Evolutionary conservation across 176 grass and related monocot species (phyloP).

Genomic region (Juncus inflexus): DNA sequence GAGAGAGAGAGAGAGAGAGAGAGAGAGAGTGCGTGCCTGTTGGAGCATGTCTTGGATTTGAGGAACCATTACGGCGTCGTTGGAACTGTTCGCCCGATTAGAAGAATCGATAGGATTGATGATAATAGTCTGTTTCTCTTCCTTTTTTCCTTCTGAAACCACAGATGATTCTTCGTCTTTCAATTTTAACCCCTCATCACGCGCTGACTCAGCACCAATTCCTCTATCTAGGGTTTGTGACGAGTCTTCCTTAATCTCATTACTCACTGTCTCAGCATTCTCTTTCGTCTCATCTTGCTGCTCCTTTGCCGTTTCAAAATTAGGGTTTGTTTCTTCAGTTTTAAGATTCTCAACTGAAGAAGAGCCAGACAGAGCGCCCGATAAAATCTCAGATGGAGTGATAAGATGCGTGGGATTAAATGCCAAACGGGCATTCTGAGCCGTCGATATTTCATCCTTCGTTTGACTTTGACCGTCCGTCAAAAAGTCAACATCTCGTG

Average conservation of each 20-base stretch:
- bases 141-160: constrained; percentile 35
- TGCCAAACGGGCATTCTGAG: constrained; percentile 40
- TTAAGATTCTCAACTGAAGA: constrained; percentile 2
- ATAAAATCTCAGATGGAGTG: constrained; percentile 77
- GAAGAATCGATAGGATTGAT: constrained; percentile 43
- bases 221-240: constrained; percentile 30
- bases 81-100: constrained; percentile 46
- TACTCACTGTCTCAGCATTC: constrained; percentile 29
- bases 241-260: constrained; percentile 46
- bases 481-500: constrained; percentile 38
- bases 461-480: constrained; percentile 44
- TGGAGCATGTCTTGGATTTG: constrained; percentile 62
- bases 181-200: constrained; percentile 29
- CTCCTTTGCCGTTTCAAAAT: constrained; percentile 42
- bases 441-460: constrained; percentile 38
- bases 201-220: constrained; percentile 29
- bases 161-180: constrained; percentile 27
- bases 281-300: constrained; percentile 47
- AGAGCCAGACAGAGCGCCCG: constrained; percentile 44
- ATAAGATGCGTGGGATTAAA: constrained; percentile 60
- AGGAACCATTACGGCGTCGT: constrained; percentile 38
- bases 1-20: too few relatives aligned
- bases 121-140: constrained; percentile 36
- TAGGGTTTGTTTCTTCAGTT: constrained; percentile 28
- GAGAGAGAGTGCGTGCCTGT: constrained; percentile 33